Base-by-base conservation (phyloP, 345 rosid species). In the Atalantia buxifolia region DNA sequence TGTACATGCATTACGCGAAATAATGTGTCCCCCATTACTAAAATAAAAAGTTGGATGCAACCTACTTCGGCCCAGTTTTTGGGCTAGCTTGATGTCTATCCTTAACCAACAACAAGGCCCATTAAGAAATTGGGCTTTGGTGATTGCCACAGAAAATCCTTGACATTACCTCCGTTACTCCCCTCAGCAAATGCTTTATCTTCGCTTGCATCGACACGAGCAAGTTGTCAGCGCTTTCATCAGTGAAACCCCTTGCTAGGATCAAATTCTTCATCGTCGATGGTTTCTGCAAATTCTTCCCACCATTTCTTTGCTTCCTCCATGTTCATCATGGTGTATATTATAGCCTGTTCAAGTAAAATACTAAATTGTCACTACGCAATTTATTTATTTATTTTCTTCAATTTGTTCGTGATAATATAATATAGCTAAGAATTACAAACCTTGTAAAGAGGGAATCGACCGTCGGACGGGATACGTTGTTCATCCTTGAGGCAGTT, bases 391-490 rank as follows among this genome's bases (percentile, higher is more conserved):
- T 42, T 10, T 10, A 42, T 42, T 42, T 42, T 42, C 4, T 12
- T 42, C 50, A 12, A 42, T 42, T 42, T 10, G 50, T 10, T 42
- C 16, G 16, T 12, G 13, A 45, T 10, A 13, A 45, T 3, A 4
- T 13, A 45, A 45, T 3, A 13, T 13, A 3, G 18, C 9, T 13
- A 45, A 45, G 50, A 45, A 45, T 45, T 12, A 45, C 16, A 45
- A 45, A 45, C 88, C 90, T 88, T 85, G 82, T 84, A 88, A 65
- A 88, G 86, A 27, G 79, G 82, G 64, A 80, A 21, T 42, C 90
- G 72, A n/a, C 67, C 82, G 78, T 88, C 87, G 9, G 84, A 82
- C 24, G 68, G 79, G 6, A 48, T 69, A 10, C 74, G 60, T 36
- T 69, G 66, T 1, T 65, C 74, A 8, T 79, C 77, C 21, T 71